These are phyloP conservation scores for Berberis vulgaris DNA, from an alignment of 164 flowering plant genomes.

Conservation along the genomic window DNA sequence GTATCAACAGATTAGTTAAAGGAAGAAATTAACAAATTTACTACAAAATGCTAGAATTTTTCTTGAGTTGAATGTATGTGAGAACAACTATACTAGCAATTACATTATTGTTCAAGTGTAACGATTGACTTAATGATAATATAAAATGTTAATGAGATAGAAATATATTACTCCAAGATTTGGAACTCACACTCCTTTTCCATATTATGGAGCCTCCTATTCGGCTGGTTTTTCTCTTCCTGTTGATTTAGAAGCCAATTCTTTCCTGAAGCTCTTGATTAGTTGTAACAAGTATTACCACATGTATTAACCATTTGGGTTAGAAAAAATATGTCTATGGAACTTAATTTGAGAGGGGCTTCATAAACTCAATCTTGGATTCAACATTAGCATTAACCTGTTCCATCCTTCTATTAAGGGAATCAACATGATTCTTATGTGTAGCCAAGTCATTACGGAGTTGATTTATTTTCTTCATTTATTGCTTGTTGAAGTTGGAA, in stretches of 20 bases:
- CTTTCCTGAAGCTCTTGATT: constrained; percentile 50
- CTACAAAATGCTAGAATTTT: no score
- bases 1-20: no score
- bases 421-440: constrained; percentile 35
- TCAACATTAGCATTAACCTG: constrained; percentile 30
- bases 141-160: no score
- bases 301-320: neutral
- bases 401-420: constrained; percentile 33
- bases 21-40: no score
- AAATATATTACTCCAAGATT: neutral
- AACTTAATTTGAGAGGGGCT: neutral
- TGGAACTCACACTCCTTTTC: constrained; percentile 55
- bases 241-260: constrained; percentile 52
- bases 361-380: constrained; percentile 34
- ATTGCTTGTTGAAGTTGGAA: constrained; percentile 26
- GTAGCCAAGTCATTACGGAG: constrained; percentile 39
- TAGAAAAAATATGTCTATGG: neutral
- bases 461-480: constrained; percentile 38
- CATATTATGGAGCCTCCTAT: constrained; percentile 37
- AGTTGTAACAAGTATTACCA: constrained; percentile 25
- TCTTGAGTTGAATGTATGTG: no score
- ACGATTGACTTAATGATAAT: no score
- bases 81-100: no score
- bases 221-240: constrained; percentile 54
- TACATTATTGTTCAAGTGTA: no score